phyloP scores from a whole-genome alignment of 305 asterid genomes.

The Lippia alba region DNA sequence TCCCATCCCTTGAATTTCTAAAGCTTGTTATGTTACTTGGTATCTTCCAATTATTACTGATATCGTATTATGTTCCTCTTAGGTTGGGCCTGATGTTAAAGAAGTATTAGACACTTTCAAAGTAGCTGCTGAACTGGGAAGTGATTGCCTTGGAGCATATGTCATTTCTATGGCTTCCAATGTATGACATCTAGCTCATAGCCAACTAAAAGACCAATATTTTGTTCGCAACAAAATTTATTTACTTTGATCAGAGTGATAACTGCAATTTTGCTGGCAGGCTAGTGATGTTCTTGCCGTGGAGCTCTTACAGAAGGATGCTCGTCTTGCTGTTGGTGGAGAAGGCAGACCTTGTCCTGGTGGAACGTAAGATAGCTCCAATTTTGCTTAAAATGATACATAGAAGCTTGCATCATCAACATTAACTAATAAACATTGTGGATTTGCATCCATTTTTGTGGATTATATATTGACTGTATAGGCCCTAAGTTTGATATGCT shows the following conservation, averaged over 20 bases:
- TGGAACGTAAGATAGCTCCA: slow-evolving; percentile 66
- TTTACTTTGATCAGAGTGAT: slow-evolving; percentile 21
- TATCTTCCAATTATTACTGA: slow-evolving; percentile 6
- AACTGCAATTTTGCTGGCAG: slow-evolving; percentile 56
- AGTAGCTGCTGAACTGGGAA: slow-evolving; percentile 94
- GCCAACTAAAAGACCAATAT: slow-evolving; percentile 2
- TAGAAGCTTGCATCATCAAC: slow-evolving; percentile 20
- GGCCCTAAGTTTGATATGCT: slow-evolving; percentile 1
- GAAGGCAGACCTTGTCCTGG: slow-evolving; percentile 83
- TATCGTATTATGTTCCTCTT: slow-evolving; percentile 19
- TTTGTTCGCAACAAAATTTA: not conserved
- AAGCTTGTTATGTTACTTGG: slow-evolving; percentile 10
- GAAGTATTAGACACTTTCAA: slow-evolving; percentile 96
- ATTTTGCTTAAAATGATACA: slow-evolving; percentile 13
- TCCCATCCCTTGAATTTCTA: not conserved
- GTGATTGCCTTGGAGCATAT: slow-evolving; percentile 93
- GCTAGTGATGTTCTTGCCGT: slow-evolving; percentile 99
- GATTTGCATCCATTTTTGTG: not conserved
- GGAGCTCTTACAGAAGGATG: slow-evolving; percentile 97
- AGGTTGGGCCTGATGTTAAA: slow-evolving; percentile 86
- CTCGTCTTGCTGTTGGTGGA: slow-evolving; percentile 79
- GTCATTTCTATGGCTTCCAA: slow-evolving; percentile 98
- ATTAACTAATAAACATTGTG: not conserved
- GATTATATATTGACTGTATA: not conserved
- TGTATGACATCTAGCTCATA: slow-evolving; percentile 46